A percentile compares a stretch with the other conserved stretches of the same genome.
phyloP scores from a whole-genome alignment of 1,284 basidiomycete species.

The Ustilago sp. region DNA sequence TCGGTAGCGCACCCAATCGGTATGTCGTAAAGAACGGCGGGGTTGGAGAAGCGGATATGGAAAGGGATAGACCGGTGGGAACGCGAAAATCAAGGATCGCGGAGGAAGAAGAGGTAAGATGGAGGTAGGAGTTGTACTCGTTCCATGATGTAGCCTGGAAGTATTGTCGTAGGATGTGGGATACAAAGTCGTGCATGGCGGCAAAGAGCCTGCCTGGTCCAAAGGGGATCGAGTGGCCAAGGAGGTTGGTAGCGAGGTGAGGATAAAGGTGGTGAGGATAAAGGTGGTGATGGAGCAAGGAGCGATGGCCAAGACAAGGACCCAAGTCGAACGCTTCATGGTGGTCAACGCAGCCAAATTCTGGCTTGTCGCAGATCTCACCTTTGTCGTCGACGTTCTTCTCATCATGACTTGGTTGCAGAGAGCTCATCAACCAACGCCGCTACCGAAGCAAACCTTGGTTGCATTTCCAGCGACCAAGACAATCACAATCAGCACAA shows the following conservation, averaged over 20 bases:
- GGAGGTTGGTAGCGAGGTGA: constrained; percentile 1
- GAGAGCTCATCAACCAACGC: too few species aligned
- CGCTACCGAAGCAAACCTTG: too few species aligned
- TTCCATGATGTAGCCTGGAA: constrained; percentile 94
- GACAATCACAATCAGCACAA: too few species aligned
- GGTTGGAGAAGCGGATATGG: constrained; percentile 88
- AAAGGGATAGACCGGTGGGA: constrained; percentile 81
- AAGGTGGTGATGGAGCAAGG: neutral
- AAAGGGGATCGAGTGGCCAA: neutral
- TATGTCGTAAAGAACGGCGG: constrained; percentile 86
- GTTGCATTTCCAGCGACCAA: too few species aligned
- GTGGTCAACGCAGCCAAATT: constrained; percentile 14
- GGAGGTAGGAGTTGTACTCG: constrained; percentile 91
- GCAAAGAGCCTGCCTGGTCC: neutral
- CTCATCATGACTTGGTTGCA: neutral
- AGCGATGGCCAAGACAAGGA: constrained; percentile 5
- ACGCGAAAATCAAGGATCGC: constrained; percentile 83
- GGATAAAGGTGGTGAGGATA: constrained; percentile 1
- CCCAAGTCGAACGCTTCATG: neutral
- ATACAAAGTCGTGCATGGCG: constrained; percentile 67
- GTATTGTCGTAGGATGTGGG: constrained; percentile 88
- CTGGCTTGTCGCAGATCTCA: neutral
- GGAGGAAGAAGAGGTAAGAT: constrained; percentile 84
- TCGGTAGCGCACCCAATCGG: constrained; percentile 89
- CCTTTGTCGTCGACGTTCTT: neutral